Conservation (phyloP, 2,329 filamentous ascomycete species). For the Colletotrichum tofieldiae region DNA sequence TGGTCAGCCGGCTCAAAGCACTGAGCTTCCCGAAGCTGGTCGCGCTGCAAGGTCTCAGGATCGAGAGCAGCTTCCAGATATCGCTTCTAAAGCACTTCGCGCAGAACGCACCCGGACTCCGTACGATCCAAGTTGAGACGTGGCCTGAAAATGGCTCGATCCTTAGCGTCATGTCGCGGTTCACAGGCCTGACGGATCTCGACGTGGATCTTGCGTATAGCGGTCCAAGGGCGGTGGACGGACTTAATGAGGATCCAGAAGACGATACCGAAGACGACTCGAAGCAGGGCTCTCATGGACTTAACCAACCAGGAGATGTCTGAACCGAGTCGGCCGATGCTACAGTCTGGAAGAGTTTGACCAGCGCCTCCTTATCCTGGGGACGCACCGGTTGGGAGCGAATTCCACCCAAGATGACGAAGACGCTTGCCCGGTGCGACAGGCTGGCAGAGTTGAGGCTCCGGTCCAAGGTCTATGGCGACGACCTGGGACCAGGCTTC, state of each 20-base stretch:
- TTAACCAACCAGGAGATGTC: no score
- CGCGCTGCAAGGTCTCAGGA: not conserved
- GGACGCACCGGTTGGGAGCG: not conserved
- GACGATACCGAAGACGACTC: not conserved
- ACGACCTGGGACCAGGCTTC: not conserved
- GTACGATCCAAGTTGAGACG: not conserved
- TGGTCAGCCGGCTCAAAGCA: not conserved
- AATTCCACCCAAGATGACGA: not conserved
- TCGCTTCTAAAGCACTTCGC: not conserved
- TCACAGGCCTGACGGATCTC: no score
- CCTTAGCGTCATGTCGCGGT: no score
- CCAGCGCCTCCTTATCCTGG: not conserved
- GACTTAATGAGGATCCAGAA: not conserved
- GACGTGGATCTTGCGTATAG: no score
- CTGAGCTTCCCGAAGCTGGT: not conserved
- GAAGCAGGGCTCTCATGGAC: no score
- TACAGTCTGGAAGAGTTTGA: not conserved
- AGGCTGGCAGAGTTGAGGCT: not conserved
- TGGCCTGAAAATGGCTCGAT: not conserved
- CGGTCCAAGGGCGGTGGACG: not conserved
- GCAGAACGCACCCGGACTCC: not conserved
- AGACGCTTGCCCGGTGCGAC: not conserved
- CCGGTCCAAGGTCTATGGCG: not conserved
- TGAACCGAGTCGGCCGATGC: no score
- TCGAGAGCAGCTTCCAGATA: not conserved